Evolutionary conservation across 2,329 filamentous ascomycete genomes (phyloP).

Genomic region (Aureobasidium subglaciale): DNA sequence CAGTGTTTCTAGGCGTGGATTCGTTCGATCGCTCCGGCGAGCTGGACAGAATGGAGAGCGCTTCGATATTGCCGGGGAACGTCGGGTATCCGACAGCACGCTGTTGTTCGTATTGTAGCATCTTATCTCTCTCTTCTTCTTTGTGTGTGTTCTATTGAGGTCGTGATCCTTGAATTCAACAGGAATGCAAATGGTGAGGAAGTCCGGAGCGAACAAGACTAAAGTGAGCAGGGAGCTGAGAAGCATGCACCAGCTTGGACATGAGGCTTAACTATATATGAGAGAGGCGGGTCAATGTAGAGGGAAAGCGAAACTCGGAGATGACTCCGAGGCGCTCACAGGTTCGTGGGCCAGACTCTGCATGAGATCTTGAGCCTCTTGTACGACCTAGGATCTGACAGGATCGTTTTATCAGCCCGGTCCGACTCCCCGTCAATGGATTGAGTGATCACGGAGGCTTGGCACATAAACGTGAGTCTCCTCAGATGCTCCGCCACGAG

Average conservation of each 20-base stretch:
- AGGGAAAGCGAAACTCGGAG: not conserved
- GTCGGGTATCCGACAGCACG: not conserved
- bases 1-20: not conserved
- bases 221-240: not conserved
- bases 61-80: conserved; percentile 4
- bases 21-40: not conserved
- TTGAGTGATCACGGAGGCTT: no score
- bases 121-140: no score
- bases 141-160: not conserved
- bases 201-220: not conserved
- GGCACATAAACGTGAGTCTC: no score
- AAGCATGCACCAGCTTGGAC: not conserved
- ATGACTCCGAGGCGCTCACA: not conserved
- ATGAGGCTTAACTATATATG: not conserved
- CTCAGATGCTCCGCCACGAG: no score
- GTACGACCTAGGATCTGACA: not conserved
- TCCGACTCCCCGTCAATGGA: not conserved
- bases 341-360: not conserved
- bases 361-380: not conserved
- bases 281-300: not conserved
- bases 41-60: not conserved
- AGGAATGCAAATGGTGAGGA: not conserved
- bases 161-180: no score
- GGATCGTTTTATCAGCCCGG: not conserved
- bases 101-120: not conserved